Evolutionary conservation across 1,284 basidiomycete genomes (phyloP), one percentile per base, ranked within the genome.

Genomic region (Paramarasmius palmivorus): DNA sequence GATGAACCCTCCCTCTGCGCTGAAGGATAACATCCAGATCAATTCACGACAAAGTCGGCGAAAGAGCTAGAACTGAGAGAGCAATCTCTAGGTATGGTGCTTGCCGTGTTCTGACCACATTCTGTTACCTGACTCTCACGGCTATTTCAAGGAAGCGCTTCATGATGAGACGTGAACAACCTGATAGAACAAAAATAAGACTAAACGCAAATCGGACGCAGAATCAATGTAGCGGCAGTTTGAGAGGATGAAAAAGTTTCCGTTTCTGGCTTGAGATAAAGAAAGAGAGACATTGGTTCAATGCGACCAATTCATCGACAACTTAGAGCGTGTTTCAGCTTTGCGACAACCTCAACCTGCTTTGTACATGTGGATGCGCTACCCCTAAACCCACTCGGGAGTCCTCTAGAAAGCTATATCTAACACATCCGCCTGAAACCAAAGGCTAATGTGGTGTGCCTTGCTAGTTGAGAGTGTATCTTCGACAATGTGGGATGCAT

Each of bases 151-250:
- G 92, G 37, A 90, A 90, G 9, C 83, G 84, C 19, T 98, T 97
- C 73, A 95, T 98, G 94, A 75, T 96, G 95, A 98, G 69, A 95
- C 92, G 0, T 75, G 20, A 82, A 81, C 22, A 92, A 94, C 67
- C 79, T 97, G 46, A 95, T n/a, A n/a, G n/a, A n/a, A 95, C 68
- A 95, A 94, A 66, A 96, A 95, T 71, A 95, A 92, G 67, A 63
- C 81, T 53, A 95, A 92, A 66, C 80, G 82, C 46, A 77, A 75
- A n/a, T 38, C 73, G 75, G 0, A 72, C 78, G 2, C 82, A 84
- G 54, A 82, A 81, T 63, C 79, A 87, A 65, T 80, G 86, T n/a
- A 57, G 78, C 79, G 12, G 90, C 93, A 44, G 83, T 88, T 89
- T 8, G 90, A 89, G 60, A 77, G 84, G 50, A 88, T 95, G 82